These are phyloP conservation scores for Geranium incanum DNA, from an alignment of 441 rosid species.

Conservation along the genomic window DNA sequence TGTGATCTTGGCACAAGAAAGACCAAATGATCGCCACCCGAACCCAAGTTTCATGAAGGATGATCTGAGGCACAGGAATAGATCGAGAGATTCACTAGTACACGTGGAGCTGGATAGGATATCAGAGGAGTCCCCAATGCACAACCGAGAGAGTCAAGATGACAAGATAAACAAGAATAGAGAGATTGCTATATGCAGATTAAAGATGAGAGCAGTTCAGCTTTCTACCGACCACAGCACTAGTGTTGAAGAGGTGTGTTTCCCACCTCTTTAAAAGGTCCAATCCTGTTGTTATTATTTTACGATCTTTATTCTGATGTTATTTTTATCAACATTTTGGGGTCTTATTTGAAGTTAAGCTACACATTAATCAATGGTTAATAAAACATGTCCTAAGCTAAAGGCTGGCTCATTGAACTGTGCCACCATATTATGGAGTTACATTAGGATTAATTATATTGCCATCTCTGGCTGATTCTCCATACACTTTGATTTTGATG, in stretches of 20 bases:
- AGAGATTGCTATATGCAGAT: conserved; percentile 73
- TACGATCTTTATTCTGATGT: background rate
- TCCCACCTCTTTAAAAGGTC: background rate
- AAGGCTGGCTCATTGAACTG: no score
- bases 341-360: background rate
- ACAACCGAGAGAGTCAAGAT: conserved; percentile 58
- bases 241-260: conserved; percentile 65
- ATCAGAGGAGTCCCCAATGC: conserved; percentile 95
- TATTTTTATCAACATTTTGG: background rate
- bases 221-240: conserved; percentile 94
- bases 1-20: conserved; percentile 78
- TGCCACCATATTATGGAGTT: no score
- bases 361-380: background rate
- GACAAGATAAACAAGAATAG: conserved; percentile 69
- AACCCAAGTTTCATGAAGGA: conserved; percentile 54
- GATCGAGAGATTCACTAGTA: conserved; percentile 73
- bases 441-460: no score
- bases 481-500: no score
- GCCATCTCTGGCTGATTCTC: no score
- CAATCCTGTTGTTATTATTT: no score
- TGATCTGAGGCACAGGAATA: conserved; percentile 55
- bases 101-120: conserved; percentile 91
- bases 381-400: background rate
- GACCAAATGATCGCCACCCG: conserved; percentile 67
- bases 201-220: conserved; percentile 92